phyloP scores from a whole-genome alignment of 2,329 filamentous ascomycete species.

The Penicillium occitanis region DNA sequence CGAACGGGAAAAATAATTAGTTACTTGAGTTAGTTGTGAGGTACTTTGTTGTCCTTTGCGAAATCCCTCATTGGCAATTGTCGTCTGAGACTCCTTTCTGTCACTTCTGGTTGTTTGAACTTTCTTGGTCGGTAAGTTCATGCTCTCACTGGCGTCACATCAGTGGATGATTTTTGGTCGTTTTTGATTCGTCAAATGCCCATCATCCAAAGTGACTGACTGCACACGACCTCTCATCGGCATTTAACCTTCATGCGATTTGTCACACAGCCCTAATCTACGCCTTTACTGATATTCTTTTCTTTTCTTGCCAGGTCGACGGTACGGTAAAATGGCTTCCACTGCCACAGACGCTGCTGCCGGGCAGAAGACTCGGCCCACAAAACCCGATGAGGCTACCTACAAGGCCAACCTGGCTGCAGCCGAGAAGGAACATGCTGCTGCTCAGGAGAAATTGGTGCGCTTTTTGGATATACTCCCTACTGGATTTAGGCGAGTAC shows the following conservation, averaged over 20 bases:
- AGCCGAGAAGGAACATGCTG: constrained; percentile 83
- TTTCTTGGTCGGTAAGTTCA: constrained; percentile 7
- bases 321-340: constrained; percentile 22
- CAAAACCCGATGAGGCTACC: constrained; percentile 81
- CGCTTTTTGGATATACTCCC: constrained; percentile 28
- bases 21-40: constrained; percentile 6
- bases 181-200: background rate
- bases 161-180: background rate
- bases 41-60: constrained; percentile 14
- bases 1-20: constrained; percentile 29
- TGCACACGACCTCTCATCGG: background rate
- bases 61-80: constrained; percentile 4
- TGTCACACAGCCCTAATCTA: background rate
- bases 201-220: background rate
- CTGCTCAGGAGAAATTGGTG: constrained; percentile 70
- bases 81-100: background rate
- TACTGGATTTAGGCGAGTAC: background rate
- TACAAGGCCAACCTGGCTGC: constrained; percentile 77
- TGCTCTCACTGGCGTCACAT: background rate
- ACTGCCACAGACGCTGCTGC: constrained; percentile 27
- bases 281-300: background rate
- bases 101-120: background rate
- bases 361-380: constrained; percentile 60
- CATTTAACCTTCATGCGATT: background rate
- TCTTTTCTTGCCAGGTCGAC: background rate